These are phyloP conservation scores for Excoecaria cochinchinensis DNA, from an alignment of 345 rosid genomes.

Conservation along the genomic window DNA sequence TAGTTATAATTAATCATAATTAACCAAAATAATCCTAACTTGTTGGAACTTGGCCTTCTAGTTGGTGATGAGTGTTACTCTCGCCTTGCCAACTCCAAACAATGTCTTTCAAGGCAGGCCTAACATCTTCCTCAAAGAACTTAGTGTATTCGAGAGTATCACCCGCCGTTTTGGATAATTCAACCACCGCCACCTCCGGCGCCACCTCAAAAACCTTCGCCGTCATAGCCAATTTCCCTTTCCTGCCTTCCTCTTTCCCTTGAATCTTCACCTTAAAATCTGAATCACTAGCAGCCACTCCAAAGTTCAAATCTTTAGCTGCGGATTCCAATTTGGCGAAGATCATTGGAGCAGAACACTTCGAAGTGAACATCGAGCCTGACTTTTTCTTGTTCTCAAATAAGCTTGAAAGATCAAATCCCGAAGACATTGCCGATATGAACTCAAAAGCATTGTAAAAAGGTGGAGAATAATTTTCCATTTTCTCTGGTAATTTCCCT, in stretches of 20 bases:
- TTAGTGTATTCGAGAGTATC: constrained; percentile 47
- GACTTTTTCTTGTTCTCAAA: constrained; percentile 22
- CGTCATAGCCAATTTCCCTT: constrained; percentile 37
- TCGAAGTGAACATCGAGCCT: constrained; percentile 30
- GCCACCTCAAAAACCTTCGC: constrained; percentile 29
- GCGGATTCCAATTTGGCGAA: constrained; percentile 17
- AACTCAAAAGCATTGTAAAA: constrained; percentile 25
- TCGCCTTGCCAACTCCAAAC: constrained; percentile 55
- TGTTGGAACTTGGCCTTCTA: background rate
- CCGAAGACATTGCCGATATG: constrained; percentile 26
- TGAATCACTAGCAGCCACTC: constrained; percentile 1
- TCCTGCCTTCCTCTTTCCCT: constrained; percentile 33
- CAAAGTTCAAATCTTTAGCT: constrained; percentile 18
- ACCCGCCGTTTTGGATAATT: constrained; percentile 38
- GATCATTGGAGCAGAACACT: constrained; percentile 15
- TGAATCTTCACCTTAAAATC: constrained; percentile 22
- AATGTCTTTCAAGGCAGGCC: constrained; percentile 48
- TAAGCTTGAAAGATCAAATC: constrained; percentile 22
- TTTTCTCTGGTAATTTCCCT: background rate
- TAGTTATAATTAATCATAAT: background rate
- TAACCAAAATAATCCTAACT: background rate
- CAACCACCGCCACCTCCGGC: constrained; percentile 26
- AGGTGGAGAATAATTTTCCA: constrained; percentile 8
- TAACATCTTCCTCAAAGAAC: constrained; percentile 42
- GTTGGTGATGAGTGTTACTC: background rate